Evolutionary conservation across 2,329 filamentous ascomycete species (phyloP), one percentile per base, ranked within the genome.

Genomic region (Camillea tinctor): DNA sequence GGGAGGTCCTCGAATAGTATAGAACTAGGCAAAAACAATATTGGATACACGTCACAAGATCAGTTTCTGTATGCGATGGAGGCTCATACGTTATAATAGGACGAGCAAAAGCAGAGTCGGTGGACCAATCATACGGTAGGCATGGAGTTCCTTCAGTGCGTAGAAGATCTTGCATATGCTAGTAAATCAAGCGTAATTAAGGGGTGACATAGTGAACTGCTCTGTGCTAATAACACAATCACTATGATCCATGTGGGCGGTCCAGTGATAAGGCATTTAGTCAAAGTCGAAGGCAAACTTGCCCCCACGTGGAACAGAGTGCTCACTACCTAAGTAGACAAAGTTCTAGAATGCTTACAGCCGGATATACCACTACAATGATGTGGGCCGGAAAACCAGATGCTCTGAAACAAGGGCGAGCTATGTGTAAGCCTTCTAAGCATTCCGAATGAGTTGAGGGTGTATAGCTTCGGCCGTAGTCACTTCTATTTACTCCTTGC

Each of bases 181-280:
- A 86, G 64, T 13, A 85, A 74, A 63, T 89, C 86, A 63, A 88
- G 87, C 0, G 76, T 75, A 51, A 89, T 85, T 11, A 89, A 77
- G 0, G 86, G 84, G 24, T n/a, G 88, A 80, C 78, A 88, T 84
- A 4, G 83, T 81, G 4, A 79, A 72, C 55, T 76, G 81, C 66
- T 83, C 73, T 80, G 88, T 85, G 19, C 87, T 87, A 57, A 89
- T 88, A 58, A 85, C 80, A 65, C 87, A 89, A 50, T 80, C 73
- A 1, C 81, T 82, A 11, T 84, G 69, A 2, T 83, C 75, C 56
- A 87, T 80, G 58, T 79, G 80, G 2, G 83, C 80, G 51, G 87
- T 84, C 4, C 86, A n/a, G n/a, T n/a, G 85, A 66, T 83, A 85
- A 60, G 11, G 24, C 26, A 13, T 44, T 44, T 44, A 44, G 36